Evolutionary conservation across 352 stramenopile genomes (phyloP), one percentile per base, ranked within the genome.

Genomic region (Phytopythium boreale): DNA sequence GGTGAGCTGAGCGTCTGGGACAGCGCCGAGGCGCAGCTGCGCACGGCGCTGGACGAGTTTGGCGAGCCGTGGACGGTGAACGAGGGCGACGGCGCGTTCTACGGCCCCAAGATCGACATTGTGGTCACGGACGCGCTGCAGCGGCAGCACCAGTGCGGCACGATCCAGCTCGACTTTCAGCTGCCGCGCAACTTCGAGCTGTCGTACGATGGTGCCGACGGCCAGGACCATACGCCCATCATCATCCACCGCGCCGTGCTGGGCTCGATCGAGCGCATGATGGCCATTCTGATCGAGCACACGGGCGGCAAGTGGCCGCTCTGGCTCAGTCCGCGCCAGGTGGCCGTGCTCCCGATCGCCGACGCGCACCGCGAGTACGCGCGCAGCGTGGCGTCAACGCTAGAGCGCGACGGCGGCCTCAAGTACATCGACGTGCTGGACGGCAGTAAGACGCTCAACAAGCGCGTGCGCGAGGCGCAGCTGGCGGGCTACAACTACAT

Each of bases 111-210:
- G 79, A 99, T 99, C 69, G 97, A 99, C 76, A 89, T 99, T 46
- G 97, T 98, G 61, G 97, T 99, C 64, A 93, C 89, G 53, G 97
- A 99, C 81, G 96, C 96, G 17, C 92, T 99, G 58, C 90, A 98
- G 66, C 89, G 97, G 22, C 88, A 97, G 68, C 98, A 98, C 83
- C 97, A 99, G 73, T 99, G 96, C 72, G 98, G 91, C 19, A 99
- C 97, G 22, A 96, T 99, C 47, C 97, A 99, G 74, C 94, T 97
- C 63, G 97, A 99, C 77, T 99, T 99, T 69, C 98, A 99, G 75
- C 71, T 99, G 41, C 97, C 97, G n/a, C 88, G 97, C 47, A 90
- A 97, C 62, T 99, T 99, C 68, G 90, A 95, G 65, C 85, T 99
- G 26, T 83, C 83, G 60, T 99, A 99, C 70, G 82, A 96, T 47